A percentile compares a stretch with the other conserved stretches of the same genome.
phyloP scores from a whole-genome alignment of 1,284 basidiomycete genomes.

The Microbotryum lychnidis-dioicae region DNA sequence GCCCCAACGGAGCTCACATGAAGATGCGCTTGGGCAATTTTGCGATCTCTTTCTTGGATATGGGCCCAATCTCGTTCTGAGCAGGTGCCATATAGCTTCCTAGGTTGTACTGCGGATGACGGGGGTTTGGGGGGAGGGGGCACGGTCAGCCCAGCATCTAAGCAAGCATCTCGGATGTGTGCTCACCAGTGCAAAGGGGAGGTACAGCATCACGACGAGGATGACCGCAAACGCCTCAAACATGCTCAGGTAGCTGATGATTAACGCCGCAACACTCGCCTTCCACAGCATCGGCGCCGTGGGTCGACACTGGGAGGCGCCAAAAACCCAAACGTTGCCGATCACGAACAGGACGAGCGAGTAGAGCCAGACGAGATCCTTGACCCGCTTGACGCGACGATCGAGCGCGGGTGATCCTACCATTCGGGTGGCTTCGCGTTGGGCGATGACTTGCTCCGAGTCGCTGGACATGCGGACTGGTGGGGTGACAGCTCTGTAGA shows the following conservation, averaged over 20 bases:
- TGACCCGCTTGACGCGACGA: conserved; percentile 12
- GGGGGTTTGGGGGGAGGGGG: no score
- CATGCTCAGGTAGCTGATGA: conserved; percentile 28
- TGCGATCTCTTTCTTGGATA: conserved; percentile 28
- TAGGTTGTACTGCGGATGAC: no score
- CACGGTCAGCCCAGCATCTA: no score
- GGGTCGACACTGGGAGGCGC: conserved; percentile 12
- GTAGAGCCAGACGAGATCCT: conserved; percentile 22
- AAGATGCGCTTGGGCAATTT: conserved; percentile 24
- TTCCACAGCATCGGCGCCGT: conserved; percentile 28
- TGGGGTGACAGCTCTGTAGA: conserved; percentile 23
- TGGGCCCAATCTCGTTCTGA: conserved; percentile 32
- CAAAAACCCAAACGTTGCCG: conserved; percentile 31
- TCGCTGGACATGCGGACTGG: conserved; percentile 3
- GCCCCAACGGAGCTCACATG: neutral
- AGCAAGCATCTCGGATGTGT: no score
- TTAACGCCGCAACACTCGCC: conserved; percentile 23
- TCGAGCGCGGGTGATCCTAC: conserved; percentile 24
- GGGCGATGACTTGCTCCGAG: conserved; percentile 10
- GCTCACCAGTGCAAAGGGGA: conserved; percentile 13
- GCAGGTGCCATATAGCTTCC: neutral
- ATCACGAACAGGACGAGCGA: conserved; percentile 29
- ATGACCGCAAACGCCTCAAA: conserved; percentile 18
- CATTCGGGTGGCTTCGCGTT: conserved; percentile 21
- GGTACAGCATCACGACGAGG: conserved; percentile 32